Conservation (phyloP, 345 rosid species). For the Hibiscus mutabilis region DNA sequence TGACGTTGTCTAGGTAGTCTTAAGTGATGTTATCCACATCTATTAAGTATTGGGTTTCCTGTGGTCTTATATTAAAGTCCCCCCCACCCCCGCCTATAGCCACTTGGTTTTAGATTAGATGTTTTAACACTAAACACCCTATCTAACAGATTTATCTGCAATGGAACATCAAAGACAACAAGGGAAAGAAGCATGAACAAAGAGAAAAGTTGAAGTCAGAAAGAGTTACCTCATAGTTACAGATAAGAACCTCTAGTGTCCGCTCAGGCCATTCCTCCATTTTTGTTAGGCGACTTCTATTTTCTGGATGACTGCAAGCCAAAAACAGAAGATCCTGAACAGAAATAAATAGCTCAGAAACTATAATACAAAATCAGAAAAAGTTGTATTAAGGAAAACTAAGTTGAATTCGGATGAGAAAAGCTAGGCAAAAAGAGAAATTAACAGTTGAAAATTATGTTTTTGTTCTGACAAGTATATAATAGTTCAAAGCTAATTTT, state of each 20-base stretch:
- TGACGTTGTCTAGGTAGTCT: background rate
- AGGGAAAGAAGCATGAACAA: constrained; percentile 3
- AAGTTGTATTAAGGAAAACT: background rate
- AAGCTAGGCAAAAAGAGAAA: background rate
- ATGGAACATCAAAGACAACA: background rate
- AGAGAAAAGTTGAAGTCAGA: constrained; percentile 14
- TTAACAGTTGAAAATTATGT: background rate
- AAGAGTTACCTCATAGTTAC: constrained; percentile 69
- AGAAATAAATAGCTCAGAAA: constrained; percentile 42
- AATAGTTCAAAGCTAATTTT: background rate
- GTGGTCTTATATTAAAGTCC: background rate
- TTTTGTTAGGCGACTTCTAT: constrained; percentile 68
- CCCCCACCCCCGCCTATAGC: background rate
- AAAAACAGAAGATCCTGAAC: constrained; percentile 99
- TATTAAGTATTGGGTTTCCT: background rate
- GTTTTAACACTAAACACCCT: background rate
- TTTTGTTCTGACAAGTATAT: background rate
- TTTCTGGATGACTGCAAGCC: constrained; percentile 99
- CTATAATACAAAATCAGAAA: constrained; percentile 10
- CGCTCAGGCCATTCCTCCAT: constrained; percentile 99
- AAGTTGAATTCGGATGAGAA: background rate
- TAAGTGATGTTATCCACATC: background rate
- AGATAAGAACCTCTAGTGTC: constrained; percentile 82
- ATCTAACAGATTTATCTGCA: background rate
- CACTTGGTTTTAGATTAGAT: background rate